Evolutionary conservation across 148 eudicot genomes (phyloP), one percentile per base, ranked within the genome.

Genomic region (Persicaria tinctoria): DNA sequence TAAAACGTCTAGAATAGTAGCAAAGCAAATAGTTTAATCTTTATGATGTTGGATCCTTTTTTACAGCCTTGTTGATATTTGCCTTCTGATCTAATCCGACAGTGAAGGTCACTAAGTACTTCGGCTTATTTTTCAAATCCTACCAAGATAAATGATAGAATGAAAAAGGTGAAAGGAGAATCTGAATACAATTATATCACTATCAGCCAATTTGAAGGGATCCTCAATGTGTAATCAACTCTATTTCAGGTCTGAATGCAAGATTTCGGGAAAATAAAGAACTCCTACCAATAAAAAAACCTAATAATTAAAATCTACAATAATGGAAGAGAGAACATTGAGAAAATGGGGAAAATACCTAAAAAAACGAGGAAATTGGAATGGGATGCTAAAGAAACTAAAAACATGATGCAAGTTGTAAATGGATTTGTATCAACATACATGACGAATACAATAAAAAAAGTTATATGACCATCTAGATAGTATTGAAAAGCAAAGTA

Each of bases 81-180:
- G 51, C 51, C 62, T 51, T 76, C 73, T 76, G 78, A 14, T 14
- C 13, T n/a, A 46, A 49, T 38, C 73, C 78, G 41, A 76, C 73
- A 20, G 78, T 76, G 17, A 76, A 76, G n/a, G 78, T 68, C 3
- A 76, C 73, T 5, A 76, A 50, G 69, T 76, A 76, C 73, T 68
- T 76, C 5, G 73, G 73, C 51, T 46, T 68, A 46, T 45, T 20
- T 8, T 68, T 76, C 14, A 76, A 54, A 32, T 76, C 78, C 78
- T 76, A 63, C 78, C 57, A 59, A 44, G 32, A 27, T n/a, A n/a
- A n/a, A n/a, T n/a, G n/a, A n/a, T n/a, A n/a, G n/a, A n/a, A n/a
- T n/a, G n/a, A n/a, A n/a, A n/a, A n/a, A n/a, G n/a, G n/a, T n/a
- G n/a, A n/a, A n/a, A n/a, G n/a, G n/a, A n/a, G n/a, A n/a, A n/a